Evolutionary conservation across 371 early-diverging fungal genomes (phyloP), one percentile per base, ranked within the genome.

Genomic region (Amoeboaphelidium protococcarum): DNA sequence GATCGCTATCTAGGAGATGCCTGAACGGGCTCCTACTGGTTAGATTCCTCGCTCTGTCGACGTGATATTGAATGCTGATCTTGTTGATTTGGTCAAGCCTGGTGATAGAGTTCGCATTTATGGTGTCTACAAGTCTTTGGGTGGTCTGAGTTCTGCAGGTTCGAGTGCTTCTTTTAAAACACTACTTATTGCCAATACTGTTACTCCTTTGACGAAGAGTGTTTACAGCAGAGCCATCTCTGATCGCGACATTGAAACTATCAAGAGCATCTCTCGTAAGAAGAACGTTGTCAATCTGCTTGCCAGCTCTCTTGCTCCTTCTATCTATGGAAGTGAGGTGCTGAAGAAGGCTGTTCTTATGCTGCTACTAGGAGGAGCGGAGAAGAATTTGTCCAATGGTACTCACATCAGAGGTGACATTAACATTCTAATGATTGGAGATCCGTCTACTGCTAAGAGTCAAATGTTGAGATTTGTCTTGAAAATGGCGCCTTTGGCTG

Each of bases 1-100:
- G 1, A 69, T 94, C 49, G 81, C 74, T 47, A 69, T 98, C 40
- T 99, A 99, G 66, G 99, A 99, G 68, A 97, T 98, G 96, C 98
- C 98, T 0, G 99, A 99, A 63, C 77, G 91, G 31, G 82, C 98
- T 1, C 97, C 95, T 19, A 79, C 96, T 16, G 98, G 99, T 23
- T 89, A 89, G 56, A 64, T 99, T 47, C 98, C 98, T 40, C 77
- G 98, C 10, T 86, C 90, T 16, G 69, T 98, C 20, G 95, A 96
- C 62, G 72, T 96, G n/a, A 72, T 98, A 41, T 60, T 98, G 47
- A 86, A 92, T 51, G 87, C 88, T 57, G 98, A 98, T 66, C 64
- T 99, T 41, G 98, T 92, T 0, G 99, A 98, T 59, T 60, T 57
- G 20, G 80, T 85, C 22, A 99, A 98, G 61, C 98, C 99, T 2